Evolutionary conservation across 805 yeast genomes (phyloP), one percentile per base, ranked within the genome.

Genomic region (Wickerhamiella azymoides): DNA sequence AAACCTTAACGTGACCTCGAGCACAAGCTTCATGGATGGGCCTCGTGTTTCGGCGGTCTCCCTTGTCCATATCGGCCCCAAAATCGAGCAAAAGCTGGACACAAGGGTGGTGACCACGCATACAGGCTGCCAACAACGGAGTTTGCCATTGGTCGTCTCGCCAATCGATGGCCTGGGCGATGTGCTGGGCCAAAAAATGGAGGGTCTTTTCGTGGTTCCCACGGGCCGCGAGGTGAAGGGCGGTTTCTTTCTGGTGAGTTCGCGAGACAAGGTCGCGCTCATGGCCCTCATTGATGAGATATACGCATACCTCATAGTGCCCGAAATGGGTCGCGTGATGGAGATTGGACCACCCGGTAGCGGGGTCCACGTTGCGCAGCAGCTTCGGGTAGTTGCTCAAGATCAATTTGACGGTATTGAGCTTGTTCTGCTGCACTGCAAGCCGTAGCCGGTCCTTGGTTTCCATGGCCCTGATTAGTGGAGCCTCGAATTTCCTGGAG

Each of bases 11-110:
- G 49, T 75, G 73, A 5, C 88, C 89, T 54, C 70, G 74, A 46
- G 80, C 79, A 52, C 84, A 71, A 0, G 96, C 94, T 44, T 81
- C 67, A 62, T 89, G 97, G 36, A 89, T 64, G 0, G 95, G 84
- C 2, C 94, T 79, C 57, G 85, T 83, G 1, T 92, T 94, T 13
- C 73, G 73, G 9, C 67, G 64, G 58, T 92, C 94, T 46, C 76
- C 78, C 4, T 76, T 59, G 53, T 81, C 78, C 39, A 85, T 68
- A 54, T 84, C 80, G 2, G 93, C 93, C 8, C 88, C 92, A 47
- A 80, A 73, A 32, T 80, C 80, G 3, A 84, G 63, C 17, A 85
- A 62, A 36, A 83, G 62, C 50, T 71, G 74, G 39, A 80, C 67
- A 51, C 88, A 79, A 32, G 77, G 79, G 48, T 71, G 71, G 57